Base-by-base conservation (phyloP, 1,284 basidiomycete species). In the Lentinus polychrous region DNA sequence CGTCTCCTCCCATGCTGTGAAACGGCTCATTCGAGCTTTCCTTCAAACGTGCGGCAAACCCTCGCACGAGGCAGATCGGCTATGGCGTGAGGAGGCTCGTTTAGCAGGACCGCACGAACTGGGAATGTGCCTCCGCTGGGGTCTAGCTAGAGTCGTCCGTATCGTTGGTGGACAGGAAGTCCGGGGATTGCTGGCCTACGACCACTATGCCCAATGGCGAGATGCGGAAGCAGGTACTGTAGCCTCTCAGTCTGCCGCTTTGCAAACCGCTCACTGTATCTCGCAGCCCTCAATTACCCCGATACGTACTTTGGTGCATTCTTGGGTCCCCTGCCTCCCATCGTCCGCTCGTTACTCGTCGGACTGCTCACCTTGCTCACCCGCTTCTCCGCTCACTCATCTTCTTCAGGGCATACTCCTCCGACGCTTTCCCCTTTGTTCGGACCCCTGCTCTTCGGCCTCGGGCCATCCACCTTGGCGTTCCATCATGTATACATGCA, bases 361-460 rank as follows among this genome's bases (percentile, higher is more conserved):
- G 78, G 83, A 0, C 67, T 93, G 7, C 76, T 93, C 57, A 75
- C 79, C 17, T 78, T 96, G 23, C 72, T 94, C 32, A 78, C 83
- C 2, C 82, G 87, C 15, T 79, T 95, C 49, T 81, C 86, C 0
- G 86, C 91, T 0, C 81, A 94, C 61, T 86, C 86, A 54, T 77
- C 79, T 14, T 78, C 71, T 11, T 92, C 89, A 8, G 89, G 90
- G 6, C 84, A 92, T 54, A 92, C 89, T 0, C 90, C 90, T 1
- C 84, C 87, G 23, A 82, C 86, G 1, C 73, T 94, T 32, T 86
- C 90, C 0, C 82, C 89, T n/a, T 76, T 92, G n/a, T 94, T 94
- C 64, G 88, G 86, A 0, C 89, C 86, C 4, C 73, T 89, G 20
- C 66, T 96, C 36, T 94, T 95, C 56, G 89, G 89, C 35, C 75